phyloP scores from a whole-genome alignment of 495 filamentous ascomycete genomes.

The Xylaria sp. region DNA sequence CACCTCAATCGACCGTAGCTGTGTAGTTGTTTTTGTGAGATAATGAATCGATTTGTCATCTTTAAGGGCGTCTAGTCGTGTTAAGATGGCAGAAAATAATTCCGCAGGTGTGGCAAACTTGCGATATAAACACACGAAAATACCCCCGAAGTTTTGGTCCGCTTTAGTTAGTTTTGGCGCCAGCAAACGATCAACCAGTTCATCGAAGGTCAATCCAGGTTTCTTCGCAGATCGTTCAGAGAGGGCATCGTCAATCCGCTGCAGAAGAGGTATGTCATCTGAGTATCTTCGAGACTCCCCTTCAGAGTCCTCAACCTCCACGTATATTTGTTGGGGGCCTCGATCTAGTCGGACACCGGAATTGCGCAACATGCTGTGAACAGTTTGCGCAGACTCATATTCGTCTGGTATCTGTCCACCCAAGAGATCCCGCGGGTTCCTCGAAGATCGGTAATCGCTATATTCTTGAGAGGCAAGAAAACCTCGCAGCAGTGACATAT shows the following conservation, averaged over 20 bases:
- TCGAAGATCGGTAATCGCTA: conserved; percentile 36
- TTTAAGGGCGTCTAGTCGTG: conserved; percentile 73
- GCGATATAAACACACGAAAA: conserved; percentile 93
- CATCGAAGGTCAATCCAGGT: conserved; percentile 78
- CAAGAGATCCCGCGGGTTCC: conserved; percentile 41
- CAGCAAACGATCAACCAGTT: conserved; percentile 86
- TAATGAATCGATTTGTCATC: conserved; percentile 64
- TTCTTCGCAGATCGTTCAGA: conserved; percentile 58
- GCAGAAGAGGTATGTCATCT: conserved; percentile 67
- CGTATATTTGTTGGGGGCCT: conserved; percentile 53
- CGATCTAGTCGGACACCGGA: conserved; percentile 54
- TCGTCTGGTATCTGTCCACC: conserved; percentile 46
- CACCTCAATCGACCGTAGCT: conserved; percentile 82
- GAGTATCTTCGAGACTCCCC: conserved; percentile 59
- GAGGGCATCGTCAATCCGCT: conserved; percentile 59
- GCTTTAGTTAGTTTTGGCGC: conserved; percentile 80
- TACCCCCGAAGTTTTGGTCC: conserved; percentile 82
- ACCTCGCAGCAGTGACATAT: conserved; percentile 61
- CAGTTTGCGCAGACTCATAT: conserved; percentile 46
- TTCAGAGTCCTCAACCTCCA: conserved; percentile 68
- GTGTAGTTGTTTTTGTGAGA: conserved; percentile 75
- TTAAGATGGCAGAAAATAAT: conserved; percentile 75
- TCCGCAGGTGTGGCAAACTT: conserved; percentile 85
- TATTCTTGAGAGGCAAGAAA: conserved; percentile 39
- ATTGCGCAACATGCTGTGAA: conserved; percentile 54